Evolutionary conservation across 768 basidiomycete genomes (phyloP).

Genomic region (Hysterangium stoloniferum): DNA sequence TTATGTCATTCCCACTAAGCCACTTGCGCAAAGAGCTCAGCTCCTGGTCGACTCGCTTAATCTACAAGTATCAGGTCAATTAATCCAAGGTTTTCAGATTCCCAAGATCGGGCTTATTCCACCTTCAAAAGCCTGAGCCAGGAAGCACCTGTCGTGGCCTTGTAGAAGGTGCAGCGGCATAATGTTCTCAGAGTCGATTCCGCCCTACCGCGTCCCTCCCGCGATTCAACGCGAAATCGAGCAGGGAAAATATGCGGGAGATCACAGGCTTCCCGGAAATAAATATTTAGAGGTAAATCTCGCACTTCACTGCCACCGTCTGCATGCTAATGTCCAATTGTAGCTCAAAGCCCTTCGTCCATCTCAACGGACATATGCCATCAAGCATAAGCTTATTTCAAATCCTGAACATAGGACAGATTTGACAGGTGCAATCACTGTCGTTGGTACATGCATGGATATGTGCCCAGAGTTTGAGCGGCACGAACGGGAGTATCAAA

Average conservation of each 20-base stretch:
- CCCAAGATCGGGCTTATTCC: too few species aligned
- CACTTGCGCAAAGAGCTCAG: too few species aligned
- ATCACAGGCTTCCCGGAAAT: conserved; percentile 6
- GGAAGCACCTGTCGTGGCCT: too few species aligned
- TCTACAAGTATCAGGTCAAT: too few species aligned
- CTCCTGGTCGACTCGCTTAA: too few species aligned
- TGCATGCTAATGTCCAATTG: neutral
- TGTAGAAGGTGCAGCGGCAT: too few species aligned
- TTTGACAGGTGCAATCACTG: conserved; percentile 57
- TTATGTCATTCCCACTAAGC: too few species aligned
- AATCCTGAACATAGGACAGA: conserved; percentile 10
- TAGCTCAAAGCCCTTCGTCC: conserved; percentile 11
- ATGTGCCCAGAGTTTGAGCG: conserved; percentile 96
- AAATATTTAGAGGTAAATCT: conserved; percentile 4
- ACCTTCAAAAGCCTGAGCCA: too few species aligned
- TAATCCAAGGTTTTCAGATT: too few species aligned
- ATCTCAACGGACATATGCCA: conserved; percentile 6
- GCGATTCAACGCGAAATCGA: conserved; percentile 1
- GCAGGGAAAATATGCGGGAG: conserved; percentile 2
- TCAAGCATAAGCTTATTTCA: conserved; percentile 9
- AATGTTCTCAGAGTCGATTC: too few species aligned
- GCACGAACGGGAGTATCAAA: conserved; percentile 83
- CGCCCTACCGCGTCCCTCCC: conserved; percentile 2
- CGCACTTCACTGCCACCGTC: neutral
- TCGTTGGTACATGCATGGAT: conserved; percentile 84